Evolutionary conservation across 2,329 filamentous ascomycete species (phyloP).

Genomic region (Hypomyces perniciosus): DNA sequence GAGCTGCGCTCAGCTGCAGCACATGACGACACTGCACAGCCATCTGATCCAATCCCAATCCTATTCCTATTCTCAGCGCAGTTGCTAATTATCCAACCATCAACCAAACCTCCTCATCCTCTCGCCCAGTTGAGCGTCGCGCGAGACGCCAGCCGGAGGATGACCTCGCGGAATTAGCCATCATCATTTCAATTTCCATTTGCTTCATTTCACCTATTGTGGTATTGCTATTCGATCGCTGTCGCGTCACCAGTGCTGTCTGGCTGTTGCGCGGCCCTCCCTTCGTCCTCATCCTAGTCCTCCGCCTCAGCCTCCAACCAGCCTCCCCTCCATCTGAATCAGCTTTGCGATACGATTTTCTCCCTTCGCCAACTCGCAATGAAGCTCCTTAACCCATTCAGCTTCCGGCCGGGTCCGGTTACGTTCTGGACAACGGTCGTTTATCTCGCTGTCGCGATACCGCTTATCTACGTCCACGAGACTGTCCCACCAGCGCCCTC

Average conservation of each 20-base stretch:
- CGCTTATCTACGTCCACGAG: slow-evolving; percentile 68
- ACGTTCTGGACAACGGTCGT: slow-evolving; percentile 69
- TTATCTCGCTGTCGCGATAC: slow-evolving; percentile 72
- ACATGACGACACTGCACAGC: slow-evolving; percentile 6
- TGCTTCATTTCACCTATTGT: background rate
- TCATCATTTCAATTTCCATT: background rate
- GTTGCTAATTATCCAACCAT: background rate
- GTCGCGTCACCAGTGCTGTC: no score
- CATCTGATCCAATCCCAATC: background rate
- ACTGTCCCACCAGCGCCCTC: slow-evolving; percentile 62
- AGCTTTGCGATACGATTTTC: background rate
- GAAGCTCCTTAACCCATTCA: slow-evolving; percentile 50
- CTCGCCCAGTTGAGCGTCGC: slow-evolving; percentile 4
- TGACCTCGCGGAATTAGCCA: background rate
- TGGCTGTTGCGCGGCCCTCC: no score
- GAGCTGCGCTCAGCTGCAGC: slow-evolving; percentile 1
- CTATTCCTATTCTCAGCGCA: slow-evolving; percentile 3
- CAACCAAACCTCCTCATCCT: background rate
- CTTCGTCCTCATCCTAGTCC: background rate
- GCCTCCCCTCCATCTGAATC: background rate
- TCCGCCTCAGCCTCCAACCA: background rate
- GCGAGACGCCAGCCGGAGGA: background rate
- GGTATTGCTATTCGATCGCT: background rate
- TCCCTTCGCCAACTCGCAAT: slow-evolving; percentile 15
- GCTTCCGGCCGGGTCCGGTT: slow-evolving; percentile 75